Evolutionary conservation across 345 rosid species (phyloP).

Genomic region (Ceriops zippeliana): DNA sequence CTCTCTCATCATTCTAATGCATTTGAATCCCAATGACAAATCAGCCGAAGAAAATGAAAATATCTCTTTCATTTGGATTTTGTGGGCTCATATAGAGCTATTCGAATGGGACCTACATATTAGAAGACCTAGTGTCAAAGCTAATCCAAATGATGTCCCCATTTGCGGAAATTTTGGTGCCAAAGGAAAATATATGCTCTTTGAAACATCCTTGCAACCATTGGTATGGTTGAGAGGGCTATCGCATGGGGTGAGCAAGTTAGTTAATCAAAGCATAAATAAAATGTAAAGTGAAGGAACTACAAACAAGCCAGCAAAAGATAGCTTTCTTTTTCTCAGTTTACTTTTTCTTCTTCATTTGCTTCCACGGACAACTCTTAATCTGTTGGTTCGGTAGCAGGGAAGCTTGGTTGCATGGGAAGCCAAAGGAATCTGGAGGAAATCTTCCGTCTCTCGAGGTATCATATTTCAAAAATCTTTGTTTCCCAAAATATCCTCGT

Average conservation of each 20-base stretch:
- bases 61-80: conserved; percentile 58
- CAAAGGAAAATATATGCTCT: conserved; percentile 27
- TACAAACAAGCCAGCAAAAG: conserved; percentile 40
- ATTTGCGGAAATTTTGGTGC: conserved; percentile 41
- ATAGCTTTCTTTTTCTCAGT: conserved; percentile 35
- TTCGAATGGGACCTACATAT: conserved; percentile 33
- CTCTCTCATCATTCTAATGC: conserved; percentile 27
- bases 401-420: conserved; percentile 93
- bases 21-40: conserved; percentile 32
- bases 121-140: conserved; percentile 44
- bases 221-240: conserved; percentile 29
- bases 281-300: conserved; percentile 28
- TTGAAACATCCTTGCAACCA: conserved; percentile 32
- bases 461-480: conserved; percentile 17
- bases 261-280: conserved; percentile 15
- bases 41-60: conserved; percentile 36
- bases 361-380: conserved; percentile 50
- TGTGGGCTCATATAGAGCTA: conserved; percentile 43
- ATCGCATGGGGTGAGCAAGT: neutral
- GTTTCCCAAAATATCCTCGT: conserved; percentile 20
- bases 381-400: conserved; percentile 51
- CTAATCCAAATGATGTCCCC: conserved; percentile 38
- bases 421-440: conserved; percentile 55
- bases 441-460: conserved; percentile 73
- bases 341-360: conserved; percentile 46